A percentile compares a stretch with the other conserved stretches of the same genome.
Conservation (phyloP, 306 rosid species). For the Carpinus fangiana region DNA sequence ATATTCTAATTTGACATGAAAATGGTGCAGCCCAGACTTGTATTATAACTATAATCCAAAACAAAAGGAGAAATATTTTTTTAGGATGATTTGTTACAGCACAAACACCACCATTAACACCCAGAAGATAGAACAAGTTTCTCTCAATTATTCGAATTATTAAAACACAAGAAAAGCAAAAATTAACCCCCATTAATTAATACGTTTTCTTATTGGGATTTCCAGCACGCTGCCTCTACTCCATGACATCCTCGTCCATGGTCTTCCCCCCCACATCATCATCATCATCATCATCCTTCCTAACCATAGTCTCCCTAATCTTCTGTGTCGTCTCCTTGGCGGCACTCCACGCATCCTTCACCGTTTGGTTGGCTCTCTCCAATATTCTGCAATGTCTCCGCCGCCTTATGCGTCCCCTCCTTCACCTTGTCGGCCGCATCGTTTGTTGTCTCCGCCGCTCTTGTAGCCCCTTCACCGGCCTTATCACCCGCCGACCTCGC, state of each 20-base stretch:
- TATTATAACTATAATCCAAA: too few relatives aligned
- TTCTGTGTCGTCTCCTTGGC: constrained; percentile 50
- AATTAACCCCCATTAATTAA: not conserved
- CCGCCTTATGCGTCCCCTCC: constrained; percentile 12
- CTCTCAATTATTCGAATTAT: not conserved
- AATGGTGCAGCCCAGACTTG: too few relatives aligned
- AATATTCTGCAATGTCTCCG: constrained; percentile 29
- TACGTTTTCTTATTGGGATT: constrained; percentile 26
- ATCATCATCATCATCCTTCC: constrained; percentile 30
- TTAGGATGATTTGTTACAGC: not conserved
- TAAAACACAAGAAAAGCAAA: not conserved
- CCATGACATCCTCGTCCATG: constrained; percentile 38
- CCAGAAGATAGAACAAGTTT: not conserved
- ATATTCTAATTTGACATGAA: too few relatives aligned
- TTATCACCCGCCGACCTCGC: constrained; percentile 26
- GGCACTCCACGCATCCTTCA: constrained; percentile 36
- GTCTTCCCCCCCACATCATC: constrained; percentile 8
- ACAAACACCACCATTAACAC: not conserved
- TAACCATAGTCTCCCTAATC: constrained; percentile 62
- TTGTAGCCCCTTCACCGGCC: constrained; percentile 8
- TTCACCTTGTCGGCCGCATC: constrained; percentile 19
- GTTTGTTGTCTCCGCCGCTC: constrained; percentile 16
- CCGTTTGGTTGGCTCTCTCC: constrained; percentile 45
- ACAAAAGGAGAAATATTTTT: too few relatives aligned
- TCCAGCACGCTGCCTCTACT: constrained; percentile 28